Percentiles rank a stretch among this genome's conserved stretches.
These are phyloP conservation scores for Brassica balearica DNA, from an alignment of 441 rosid species.

Conservation along the genomic window DNA sequence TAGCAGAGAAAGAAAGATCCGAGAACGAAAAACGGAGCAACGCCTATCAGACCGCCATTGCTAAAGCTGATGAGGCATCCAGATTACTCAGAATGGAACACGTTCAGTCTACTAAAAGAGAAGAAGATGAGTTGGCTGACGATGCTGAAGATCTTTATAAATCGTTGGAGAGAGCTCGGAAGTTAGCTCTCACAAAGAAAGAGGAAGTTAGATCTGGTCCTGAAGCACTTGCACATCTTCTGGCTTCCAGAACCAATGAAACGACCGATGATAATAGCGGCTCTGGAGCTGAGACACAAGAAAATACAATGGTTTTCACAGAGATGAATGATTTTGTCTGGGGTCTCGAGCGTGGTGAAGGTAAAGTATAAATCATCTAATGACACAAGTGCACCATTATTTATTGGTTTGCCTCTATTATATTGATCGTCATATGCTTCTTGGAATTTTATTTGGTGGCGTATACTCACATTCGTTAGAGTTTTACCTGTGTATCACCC, in stretches of 20 bases:
- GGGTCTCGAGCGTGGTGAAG: slow-evolving; percentile 89
- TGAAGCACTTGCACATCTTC: slow-evolving; percentile 73
- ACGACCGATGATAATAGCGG: slow-evolving; percentile 54
- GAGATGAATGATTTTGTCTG: slow-evolving; percentile 97
- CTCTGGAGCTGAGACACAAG: slow-evolving; percentile 64
- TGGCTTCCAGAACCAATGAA: slow-evolving; percentile 53
- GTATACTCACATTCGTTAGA: background rate
- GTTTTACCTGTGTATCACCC: background rate
- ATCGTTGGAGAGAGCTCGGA: slow-evolving; percentile 86
- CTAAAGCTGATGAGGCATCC: slow-evolving; percentile 95
- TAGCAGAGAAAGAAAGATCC: slow-evolving; percentile 74
- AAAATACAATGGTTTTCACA: slow-evolving; percentile 85
- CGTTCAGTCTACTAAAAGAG: slow-evolving; percentile 54
- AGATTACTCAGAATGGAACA: slow-evolving; percentile 74
- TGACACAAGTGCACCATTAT: slow-evolving; percentile 13
- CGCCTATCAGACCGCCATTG: slow-evolving; percentile 72
- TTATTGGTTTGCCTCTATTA: slow-evolving; percentile 15
- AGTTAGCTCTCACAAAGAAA: slow-evolving; percentile 79
- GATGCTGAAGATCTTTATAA: slow-evolving; percentile 85
- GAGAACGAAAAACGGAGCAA: slow-evolving; percentile 81
- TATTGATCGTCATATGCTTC: slow-evolving; percentile 8
- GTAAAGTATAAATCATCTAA: slow-evolving; percentile 45
- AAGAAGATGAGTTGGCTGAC: slow-evolving; percentile 79
- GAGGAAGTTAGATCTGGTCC: slow-evolving; percentile 70
- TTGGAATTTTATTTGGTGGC: slow-evolving; percentile 15